Evolutionary conservation across 495 filamentous ascomycete genomes (phyloP), one percentile per base, ranked within the genome.

Genomic region (Talaromyces wortmannii): DNA sequence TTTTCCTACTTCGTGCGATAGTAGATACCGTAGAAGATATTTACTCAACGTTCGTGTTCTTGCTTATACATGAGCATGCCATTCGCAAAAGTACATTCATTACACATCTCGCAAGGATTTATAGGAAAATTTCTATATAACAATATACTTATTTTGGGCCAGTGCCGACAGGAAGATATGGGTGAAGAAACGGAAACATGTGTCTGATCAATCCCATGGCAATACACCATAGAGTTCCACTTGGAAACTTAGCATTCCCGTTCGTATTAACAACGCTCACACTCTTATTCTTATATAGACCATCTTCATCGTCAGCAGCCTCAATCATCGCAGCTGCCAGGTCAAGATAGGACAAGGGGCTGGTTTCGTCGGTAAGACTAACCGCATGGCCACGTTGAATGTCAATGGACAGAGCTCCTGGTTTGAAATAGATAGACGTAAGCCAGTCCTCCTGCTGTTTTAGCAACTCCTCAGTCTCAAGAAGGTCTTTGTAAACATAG

Each of bases 251-350:
- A n/a, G 57, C 59, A 31, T 44, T 31, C n/a, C 56, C 58, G 16
- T 53, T 43, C 30, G 47, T 59, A 33, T 62, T 58, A 3, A 68
- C 56, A 7, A 78, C 72, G 31, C 67, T 55, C 1, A 78, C 67
- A 52, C 71, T 69, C 55, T 54, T 56, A 62, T 59, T 55, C 42
- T 74, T 70, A 55, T 66, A 80, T 11, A 46, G 18, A 3, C 64
- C 67, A 2, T 66, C 60, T 6, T 61, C 53, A 30, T 66, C 64
- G 51, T 73, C 63, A 7, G 74, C 76, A 3, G 69, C 68, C 63
- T 80, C 74, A 43, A 79, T 66, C 76, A 78, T 78, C 6, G 43
- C 75, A 4, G 69, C 76, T 5, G 73, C 71, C 8, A 80, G 59
- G 53, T 79, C 75, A 10, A 75, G 17, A 31, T 72, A 80, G n/a